Base-by-base conservation (phyloP, 306 rosid species). In the Astragalus glycyphyllos region DNA sequence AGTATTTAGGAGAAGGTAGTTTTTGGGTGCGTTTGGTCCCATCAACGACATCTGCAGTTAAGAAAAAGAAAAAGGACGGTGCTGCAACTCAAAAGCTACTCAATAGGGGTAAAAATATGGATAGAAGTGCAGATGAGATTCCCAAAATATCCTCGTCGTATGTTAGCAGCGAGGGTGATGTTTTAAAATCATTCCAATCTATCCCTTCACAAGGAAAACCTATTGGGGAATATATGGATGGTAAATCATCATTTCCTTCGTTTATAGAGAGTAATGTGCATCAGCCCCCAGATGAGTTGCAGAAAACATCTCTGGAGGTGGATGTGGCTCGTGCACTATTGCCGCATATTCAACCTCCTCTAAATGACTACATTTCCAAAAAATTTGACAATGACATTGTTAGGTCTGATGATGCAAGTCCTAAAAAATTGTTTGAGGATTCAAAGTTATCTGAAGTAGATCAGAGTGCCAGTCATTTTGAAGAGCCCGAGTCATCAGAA, bases 381-480 rank as follows among this genome's bases (percentile, higher is more conserved):
- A 13, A 76, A 69, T 14, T 2, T 20, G 23, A 20, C 2, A 20
- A 20, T 20, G 23, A 20, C 23, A 20, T 20, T 20, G 23, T 20
- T 68, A 69, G 54, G 74, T 67, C 81, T 35, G 74, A 76, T 51
- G 63, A 68, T 66, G 64, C 41, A 64, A 76, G 51, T 56, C 63
- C 31, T 38, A 40, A 65, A 37, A 44, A 10, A 40, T 55, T 58
- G 50, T 41, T 31, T 58, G 74, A 58, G 51, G 69, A 68, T 55
- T 72, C 76, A 32, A 68, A 73, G 72, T 79, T 84, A 65, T 80
- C 72, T 49, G 65, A 51, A 70, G 35, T 7, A 38, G 84, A 80
- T 71, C 62, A 38, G 66, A 70, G 46, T 46, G 51, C 35, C 23
- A 46, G 46, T 62, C 59, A 69, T 53, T 20, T 32, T 48, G 35